Base-by-base conservation (phyloP, 2,329 filamentous ascomycete genomes). In the Bipolaris gigantea region DNA sequence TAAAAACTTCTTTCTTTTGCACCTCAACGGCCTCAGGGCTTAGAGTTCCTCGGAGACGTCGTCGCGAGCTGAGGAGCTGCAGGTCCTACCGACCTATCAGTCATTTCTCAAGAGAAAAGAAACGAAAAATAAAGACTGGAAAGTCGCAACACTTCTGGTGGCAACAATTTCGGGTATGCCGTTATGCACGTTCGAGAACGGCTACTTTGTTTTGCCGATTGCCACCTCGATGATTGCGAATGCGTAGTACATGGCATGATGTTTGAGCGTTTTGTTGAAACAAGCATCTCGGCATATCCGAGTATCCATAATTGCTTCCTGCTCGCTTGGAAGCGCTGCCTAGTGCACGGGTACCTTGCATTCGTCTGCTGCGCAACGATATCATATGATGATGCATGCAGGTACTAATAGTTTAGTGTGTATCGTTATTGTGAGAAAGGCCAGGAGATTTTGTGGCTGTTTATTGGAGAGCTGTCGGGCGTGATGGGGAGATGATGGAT, bases 331-430 rank as follows among this genome's bases (percentile, higher is more conserved):
- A 16, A 43, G 10, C 9, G n/a, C 19, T 40, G 25, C 16, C 40
- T 10, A 13, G 9, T 30, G 40, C 27, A 8, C 35, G 25, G 49
- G 42, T 47, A 47, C 42, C 49, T 51, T 40, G 18, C 41, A 51
- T 25, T 38, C 25, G 21, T 6, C 18, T 32, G 35, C 18, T 44
- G 41, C 27, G 40, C 16, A 16, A 33, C 30, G 33, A 23, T n/a
- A 23, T 38, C 27, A 30, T 38, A 16, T 30, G 3, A 40, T 2
- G 9, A 21, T 16, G 18, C 11, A 7, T 36, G 4, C 25, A 36
- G 34, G 3, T 30, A 23, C 33, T 3, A 23, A n/a, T 30, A 23
- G 21, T 15, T 19, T 23, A 21, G 23, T 32, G 16, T 7, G 16
- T 32, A 5, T 32, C 15, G 16, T 19, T 15, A 8, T 32, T 30